A percentile compares a stretch with the other conserved stretches of the same genome.
Evolutionary conservation across 2,329 filamentous ascomycete species (phyloP).

Genomic region (Trichophyton schoenleinii): DNA sequence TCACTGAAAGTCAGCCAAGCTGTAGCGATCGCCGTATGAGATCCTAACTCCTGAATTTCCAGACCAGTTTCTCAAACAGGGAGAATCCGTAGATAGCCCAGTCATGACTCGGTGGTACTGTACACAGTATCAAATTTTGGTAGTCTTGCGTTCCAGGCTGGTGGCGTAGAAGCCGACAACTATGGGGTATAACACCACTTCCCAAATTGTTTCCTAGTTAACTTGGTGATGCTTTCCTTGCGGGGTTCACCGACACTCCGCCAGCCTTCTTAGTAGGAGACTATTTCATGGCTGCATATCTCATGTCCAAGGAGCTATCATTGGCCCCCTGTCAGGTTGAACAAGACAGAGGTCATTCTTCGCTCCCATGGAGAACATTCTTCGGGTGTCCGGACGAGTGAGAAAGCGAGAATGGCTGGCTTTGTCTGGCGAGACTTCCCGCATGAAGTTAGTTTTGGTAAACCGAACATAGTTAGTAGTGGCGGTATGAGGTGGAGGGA

Average conservation of each 20-base stretch:
- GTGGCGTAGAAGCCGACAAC: neutral
- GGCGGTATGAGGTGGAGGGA: neutral
- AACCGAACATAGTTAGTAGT: neutral
- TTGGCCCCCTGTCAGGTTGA: neutral
- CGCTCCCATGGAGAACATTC: neutral
- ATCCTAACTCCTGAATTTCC: neutral
- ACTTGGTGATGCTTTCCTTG: neutral
- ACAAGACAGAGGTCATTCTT: neutral
- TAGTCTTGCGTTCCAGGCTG: neutral
- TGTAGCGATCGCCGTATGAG: neutral
- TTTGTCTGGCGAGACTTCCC: neutral
- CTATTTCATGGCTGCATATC: neutral
- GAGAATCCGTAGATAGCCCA: neutral
- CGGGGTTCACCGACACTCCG: neutral
- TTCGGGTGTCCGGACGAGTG: neutral
- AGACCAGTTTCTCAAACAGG: neutral
- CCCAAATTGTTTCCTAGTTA: neutral
- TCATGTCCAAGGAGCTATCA: neutral
- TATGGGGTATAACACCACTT: neutral
- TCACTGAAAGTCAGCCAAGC: neutral
- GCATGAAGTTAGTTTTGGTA: neutral
- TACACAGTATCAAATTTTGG: neutral
- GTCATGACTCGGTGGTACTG: neutral
- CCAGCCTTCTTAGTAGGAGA: neutral
- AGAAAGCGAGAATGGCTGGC: neutral